phyloP scores from a whole-genome alignment of 345 rosid species.

The Hirschfeldia incana region DNA sequence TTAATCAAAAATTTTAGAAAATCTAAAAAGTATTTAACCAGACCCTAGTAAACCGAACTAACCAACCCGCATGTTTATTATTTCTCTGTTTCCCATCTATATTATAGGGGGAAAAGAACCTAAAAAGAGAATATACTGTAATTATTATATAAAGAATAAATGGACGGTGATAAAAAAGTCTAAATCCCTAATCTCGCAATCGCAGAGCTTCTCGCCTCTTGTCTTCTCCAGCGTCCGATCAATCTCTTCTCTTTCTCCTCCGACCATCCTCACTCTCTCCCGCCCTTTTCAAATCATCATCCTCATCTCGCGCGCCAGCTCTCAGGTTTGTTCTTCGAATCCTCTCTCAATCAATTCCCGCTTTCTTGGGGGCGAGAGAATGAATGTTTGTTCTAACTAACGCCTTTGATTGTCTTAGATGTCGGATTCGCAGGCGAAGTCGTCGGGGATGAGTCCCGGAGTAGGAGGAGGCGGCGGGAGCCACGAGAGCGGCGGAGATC shows the following conservation, averaged over 20 bases:
- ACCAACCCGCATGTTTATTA: neutral
- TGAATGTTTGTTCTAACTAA: neutral
- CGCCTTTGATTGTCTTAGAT: conserved; percentile 22
- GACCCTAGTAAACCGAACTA: neutral
- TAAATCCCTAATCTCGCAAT: conserved; percentile 43
- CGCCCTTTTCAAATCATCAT: conserved; percentile 53
- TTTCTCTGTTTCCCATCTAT: neutral
- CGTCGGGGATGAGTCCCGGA: conserved; percentile 44
- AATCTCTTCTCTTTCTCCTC: conserved; percentile 41
- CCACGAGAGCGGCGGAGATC: conserved; percentile 89
- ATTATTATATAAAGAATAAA: conserved; percentile 13
- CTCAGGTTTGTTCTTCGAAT: conserved; percentile 1
- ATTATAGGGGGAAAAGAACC: no score
- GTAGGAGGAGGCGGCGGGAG: conserved; percentile 81
- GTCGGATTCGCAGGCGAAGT: conserved; percentile 43
- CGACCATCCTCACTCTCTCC: conserved; percentile 41
- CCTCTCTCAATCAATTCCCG: conserved; percentile 7
- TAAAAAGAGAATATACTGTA: neutral
- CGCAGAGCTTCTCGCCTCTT: conserved; percentile 40
- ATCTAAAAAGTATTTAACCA: neutral
- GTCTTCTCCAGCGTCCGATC: conserved; percentile 96
- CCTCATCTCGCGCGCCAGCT: neutral
- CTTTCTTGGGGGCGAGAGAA: neutral
- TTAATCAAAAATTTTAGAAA: neutral
- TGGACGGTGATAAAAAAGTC: conserved; percentile 57